Evolutionary conservation across 495 filamentous ascomycete species (phyloP).

Genomic region (Penicillium taxi): DNA sequence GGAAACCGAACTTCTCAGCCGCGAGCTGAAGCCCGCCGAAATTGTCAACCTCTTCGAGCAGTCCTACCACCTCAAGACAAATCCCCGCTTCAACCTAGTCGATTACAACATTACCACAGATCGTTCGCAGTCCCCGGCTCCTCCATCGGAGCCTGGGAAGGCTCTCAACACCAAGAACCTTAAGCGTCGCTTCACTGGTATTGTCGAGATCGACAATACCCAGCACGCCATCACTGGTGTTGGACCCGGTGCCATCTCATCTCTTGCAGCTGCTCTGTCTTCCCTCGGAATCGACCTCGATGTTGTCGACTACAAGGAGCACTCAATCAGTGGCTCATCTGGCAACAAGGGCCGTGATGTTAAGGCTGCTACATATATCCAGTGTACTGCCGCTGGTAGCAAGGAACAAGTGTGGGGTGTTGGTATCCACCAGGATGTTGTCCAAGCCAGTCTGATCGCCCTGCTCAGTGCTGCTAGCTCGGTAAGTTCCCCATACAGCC

Average conservation of each 20-base stretch:
- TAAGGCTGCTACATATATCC: slow-evolving; percentile 90
- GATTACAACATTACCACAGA: slow-evolving; percentile 91
- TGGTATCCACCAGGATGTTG: slow-evolving; percentile 89
- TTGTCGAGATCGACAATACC: slow-evolving; percentile 72
- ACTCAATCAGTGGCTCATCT: slow-evolving; percentile 86
- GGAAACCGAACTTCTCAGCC: slow-evolving; percentile 61
- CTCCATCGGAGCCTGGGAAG: slow-evolving; percentile 58
- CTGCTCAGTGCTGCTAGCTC: slow-evolving; percentile 81
- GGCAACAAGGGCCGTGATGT: slow-evolving; percentile 60
- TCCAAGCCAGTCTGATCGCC: slow-evolving; percentile 85
- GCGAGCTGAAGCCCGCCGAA: slow-evolving; percentile 75
- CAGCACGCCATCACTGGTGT: slow-evolving; percentile 73
- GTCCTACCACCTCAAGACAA: slow-evolving; percentile 72
- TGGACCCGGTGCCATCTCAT: slow-evolving; percentile 87
- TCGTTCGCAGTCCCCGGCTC: slow-evolving; percentile 67
- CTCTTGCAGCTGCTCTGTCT: slow-evolving; percentile 72
- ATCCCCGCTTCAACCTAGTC: slow-evolving; percentile 77
- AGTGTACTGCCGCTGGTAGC: slow-evolving; percentile 68
- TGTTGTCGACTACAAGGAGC: slow-evolving; percentile 93
- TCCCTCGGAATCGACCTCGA: slow-evolving; percentile 83
- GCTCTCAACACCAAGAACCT: slow-evolving; percentile 67
- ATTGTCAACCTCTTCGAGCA: slow-evolving; percentile 80
- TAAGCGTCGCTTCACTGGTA: slow-evolving; percentile 76
- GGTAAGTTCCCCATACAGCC: slow-evolving; percentile 52
- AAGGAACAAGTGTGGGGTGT: slow-evolving; percentile 81